Conservation (phyloP, 1,284 basidiomycete species). For the Pseudozyma sp. region DNA sequence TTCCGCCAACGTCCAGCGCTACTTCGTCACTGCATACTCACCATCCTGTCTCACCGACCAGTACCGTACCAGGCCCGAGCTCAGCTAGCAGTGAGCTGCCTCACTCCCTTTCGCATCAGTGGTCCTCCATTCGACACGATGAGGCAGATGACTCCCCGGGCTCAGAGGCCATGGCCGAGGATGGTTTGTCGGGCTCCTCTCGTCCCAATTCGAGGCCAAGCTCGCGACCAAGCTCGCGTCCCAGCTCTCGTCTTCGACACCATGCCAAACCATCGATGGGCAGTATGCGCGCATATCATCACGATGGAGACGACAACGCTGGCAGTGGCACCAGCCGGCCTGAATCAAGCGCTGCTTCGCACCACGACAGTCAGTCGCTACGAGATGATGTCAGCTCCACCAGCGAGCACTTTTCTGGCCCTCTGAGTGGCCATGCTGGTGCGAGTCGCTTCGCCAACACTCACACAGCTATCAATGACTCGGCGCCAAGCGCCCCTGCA, state of each 20-base stretch:
- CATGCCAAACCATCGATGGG: slow-evolving; percentile 28
- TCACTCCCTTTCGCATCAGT: slow-evolving; percentile 27
- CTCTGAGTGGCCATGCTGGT: slow-evolving; percentile 34
- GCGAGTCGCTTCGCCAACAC: slow-evolving; percentile 19
- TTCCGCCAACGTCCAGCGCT: slow-evolving; percentile 2
- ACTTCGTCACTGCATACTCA: not conserved
- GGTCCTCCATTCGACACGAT: slow-evolving; percentile 10
- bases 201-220: slow-evolving; percentile 33
- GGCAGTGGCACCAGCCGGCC: slow-evolving; percentile 35
- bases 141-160: slow-evolving; percentile 30
- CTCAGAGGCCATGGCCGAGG: slow-evolving; percentile 28
- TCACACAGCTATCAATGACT: slow-evolving; percentile 8
- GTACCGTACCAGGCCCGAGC: not conserved
- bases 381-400: slow-evolving; percentile 26
- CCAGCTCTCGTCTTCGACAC: slow-evolving; percentile 34
- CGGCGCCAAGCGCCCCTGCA: slow-evolving; percentile 9
- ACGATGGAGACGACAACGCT: slow-evolving; percentile 14
- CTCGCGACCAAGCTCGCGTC: slow-evolving; percentile 32
- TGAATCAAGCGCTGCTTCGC: slow-evolving; percentile 25
- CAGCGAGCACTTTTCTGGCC: slow-evolving; percentile 21
- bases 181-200: slow-evolving; percentile 33
- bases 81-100: slow-evolving; percentile 9
- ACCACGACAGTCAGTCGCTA: slow-evolving; percentile 17
- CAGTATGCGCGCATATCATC: slow-evolving; percentile 21
- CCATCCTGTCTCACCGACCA: slow-evolving; percentile 17